phyloP scores from a whole-genome alignment of 257 asterid genomes.

The Thymus quinquecostatus region DNA sequence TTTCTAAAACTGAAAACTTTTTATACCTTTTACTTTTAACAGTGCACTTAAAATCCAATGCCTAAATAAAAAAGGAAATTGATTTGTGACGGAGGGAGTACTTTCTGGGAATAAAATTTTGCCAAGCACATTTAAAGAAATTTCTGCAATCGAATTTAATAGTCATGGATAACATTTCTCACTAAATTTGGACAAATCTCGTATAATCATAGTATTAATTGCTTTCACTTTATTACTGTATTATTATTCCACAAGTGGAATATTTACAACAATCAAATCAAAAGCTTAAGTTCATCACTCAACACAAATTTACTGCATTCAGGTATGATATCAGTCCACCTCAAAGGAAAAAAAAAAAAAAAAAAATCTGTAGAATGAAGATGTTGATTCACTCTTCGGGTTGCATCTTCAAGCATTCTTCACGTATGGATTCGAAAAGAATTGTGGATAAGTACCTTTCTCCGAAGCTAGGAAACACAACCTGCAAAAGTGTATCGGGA shows the following conservation, averaged over 20 bases:
- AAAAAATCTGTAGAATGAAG: not conserved
- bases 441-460: conserved; percentile 78
- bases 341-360: not conserved
- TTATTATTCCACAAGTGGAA: not conserved
- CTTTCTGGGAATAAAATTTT: too few relatives aligned
- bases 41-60: too few relatives aligned
- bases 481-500: conserved; percentile 44
- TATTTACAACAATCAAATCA: not conserved
- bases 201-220: not conserved
- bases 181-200: not conserved
- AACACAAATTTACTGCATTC: not conserved
- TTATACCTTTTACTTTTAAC: too few relatives aligned
- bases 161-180: not conserved
- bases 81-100: too few relatives aligned
- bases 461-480: conserved; percentile 88
- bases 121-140: too few relatives aligned
- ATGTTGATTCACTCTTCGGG: conserved; percentile 46
- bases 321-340: not conserved
- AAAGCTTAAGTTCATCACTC: not conserved
- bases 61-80: too few relatives aligned
- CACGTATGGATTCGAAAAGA: conserved; percentile 83
- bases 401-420: conserved; percentile 83
- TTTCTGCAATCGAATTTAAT: too few relatives aligned
- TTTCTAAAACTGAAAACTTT: too few relatives aligned
- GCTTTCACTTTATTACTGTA: not conserved